Percentiles rank a stretch among this genome's conserved stretches.
These are phyloP conservation scores for Nothomitra cinnamomea DNA, from an alignment of 2,329 filamentous ascomycete genomes.

Conservation along the genomic window DNA sequence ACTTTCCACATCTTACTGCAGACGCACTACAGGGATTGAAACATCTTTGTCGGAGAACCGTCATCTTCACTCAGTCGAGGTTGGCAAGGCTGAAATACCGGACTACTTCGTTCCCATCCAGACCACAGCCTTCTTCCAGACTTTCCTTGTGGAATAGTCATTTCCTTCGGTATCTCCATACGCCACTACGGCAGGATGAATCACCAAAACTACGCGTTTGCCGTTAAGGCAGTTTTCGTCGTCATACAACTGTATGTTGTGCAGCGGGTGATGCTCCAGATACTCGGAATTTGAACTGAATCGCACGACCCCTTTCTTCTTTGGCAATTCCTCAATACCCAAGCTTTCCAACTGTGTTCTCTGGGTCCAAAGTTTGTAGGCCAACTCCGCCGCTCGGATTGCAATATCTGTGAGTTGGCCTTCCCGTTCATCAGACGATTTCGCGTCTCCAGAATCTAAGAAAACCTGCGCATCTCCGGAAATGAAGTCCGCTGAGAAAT, in stretches of 20 bases:
- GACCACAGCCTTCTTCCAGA: conserved; percentile 6
- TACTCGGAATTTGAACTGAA: neutral
- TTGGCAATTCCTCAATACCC: neutral
- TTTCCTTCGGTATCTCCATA: conserved; percentile 5
- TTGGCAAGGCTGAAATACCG: too few species aligned
- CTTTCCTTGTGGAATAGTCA: neutral
- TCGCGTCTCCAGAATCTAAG: neutral
- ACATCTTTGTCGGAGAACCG: too few species aligned
- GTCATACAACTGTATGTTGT: conserved; percentile 3
- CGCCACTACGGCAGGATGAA: conserved; percentile 3
- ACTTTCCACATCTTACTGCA: too few species aligned
- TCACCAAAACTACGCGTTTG: conserved; percentile 1
- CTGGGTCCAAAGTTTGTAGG: neutral
- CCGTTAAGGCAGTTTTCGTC: conserved; percentile 3
- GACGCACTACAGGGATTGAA: too few species aligned
- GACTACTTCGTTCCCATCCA: conserved; percentile 6
- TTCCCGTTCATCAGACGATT: neutral
- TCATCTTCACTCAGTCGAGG: too few species aligned
- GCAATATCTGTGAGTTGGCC: neutral
- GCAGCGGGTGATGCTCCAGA: conserved; percentile 6
- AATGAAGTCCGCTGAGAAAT: too few species aligned
- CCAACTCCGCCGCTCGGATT: neutral
- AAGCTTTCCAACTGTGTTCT: neutral
- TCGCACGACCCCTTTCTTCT: neutral
- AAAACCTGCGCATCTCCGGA: neutral